Evolutionary conservation across 2,329 filamentous ascomycete species (phyloP).

Genomic region (Passalora sequoiae): DNA sequence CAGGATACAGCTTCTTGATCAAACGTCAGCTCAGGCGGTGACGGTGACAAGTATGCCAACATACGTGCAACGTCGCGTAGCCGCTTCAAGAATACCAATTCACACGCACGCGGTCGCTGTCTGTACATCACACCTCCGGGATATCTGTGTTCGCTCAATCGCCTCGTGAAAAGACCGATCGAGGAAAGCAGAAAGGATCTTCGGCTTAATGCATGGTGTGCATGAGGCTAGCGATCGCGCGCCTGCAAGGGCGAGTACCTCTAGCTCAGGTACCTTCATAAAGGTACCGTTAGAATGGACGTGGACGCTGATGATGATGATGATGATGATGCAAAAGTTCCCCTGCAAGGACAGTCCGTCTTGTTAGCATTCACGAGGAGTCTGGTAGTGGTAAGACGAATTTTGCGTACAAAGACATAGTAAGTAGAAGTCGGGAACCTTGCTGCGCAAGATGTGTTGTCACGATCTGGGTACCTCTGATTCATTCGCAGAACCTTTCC

Average conservation of each 20-base stretch:
- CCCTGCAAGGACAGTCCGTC: not conserved
- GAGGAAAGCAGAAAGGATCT: constrained; percentile 13
- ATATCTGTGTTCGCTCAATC: constrained; percentile 5
- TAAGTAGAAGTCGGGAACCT: too few relatives aligned
- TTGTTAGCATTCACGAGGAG: too few relatives aligned
- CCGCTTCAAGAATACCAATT: constrained; percentile 4
- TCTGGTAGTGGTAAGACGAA: too few relatives aligned
- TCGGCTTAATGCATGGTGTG: constrained; percentile 21
- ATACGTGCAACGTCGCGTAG: constrained; percentile 14
- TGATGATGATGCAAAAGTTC: not conserved
- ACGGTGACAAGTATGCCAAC: constrained; percentile 7
- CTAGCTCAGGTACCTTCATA: constrained; percentile 22
- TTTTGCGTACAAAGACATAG: too few relatives aligned
- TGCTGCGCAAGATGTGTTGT: too few relatives aligned
- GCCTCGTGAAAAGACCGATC: constrained; percentile 11
- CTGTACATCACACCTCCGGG: constrained; percentile 18
- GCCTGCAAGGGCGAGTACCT: constrained; percentile 23
- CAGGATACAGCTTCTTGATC: constrained; percentile 19
- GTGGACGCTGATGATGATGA: too few relatives aligned
- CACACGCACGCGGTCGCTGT: constrained; percentile 9
- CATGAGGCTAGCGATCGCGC: constrained; percentile 21
- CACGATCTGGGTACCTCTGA: too few relatives aligned
- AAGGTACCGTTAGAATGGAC: constrained; percentile 8
- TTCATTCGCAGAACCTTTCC: too few relatives aligned
- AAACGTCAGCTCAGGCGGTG: constrained; percentile 19